Percentiles rank a stretch among this genome's conserved stretches.
Evolutionary conservation across 768 basidiomycete species (phyloP).

Genomic region (Rhizopogon rudus): DNA sequence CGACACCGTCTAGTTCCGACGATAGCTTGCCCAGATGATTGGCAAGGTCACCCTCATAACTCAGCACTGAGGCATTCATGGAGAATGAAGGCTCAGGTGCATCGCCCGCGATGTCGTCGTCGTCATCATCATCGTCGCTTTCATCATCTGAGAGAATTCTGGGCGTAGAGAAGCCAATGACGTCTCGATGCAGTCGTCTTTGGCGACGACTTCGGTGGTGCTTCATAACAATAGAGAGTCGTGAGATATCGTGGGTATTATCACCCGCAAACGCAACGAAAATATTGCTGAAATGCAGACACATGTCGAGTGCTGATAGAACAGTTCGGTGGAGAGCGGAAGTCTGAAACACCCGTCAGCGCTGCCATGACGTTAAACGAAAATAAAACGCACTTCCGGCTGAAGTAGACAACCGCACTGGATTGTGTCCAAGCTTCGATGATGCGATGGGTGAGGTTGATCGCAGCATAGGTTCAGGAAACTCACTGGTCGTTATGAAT

Average conservation of each 20-base stretch:
- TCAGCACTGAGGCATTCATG: constrained; percentile 21
- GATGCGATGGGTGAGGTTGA: not conserved
- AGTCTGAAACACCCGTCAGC: constrained; percentile 38
- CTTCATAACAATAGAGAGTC: constrained; percentile 45
- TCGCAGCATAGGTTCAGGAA: not conserved
- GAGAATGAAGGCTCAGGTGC: constrained; percentile 36
- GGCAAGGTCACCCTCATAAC: constrained; percentile 43
- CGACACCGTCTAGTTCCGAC: constrained; percentile 63
- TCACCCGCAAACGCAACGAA: constrained; percentile 60
- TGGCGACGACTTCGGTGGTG: constrained; percentile 62
- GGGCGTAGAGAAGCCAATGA: constrained; percentile 56
- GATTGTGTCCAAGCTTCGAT: constrained; percentile 52
- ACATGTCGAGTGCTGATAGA: constrained; percentile 67
- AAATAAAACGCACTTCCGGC: constrained; percentile 40
- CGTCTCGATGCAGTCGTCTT: constrained; percentile 46
- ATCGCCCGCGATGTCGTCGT: not conserved
- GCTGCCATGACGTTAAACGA: not conserved
- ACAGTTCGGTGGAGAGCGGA: constrained; percentile 61
- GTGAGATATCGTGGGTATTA: constrained; percentile 51
- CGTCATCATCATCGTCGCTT: constrained; percentile 1
- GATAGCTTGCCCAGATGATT: constrained; percentile 58
- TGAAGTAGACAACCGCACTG: constrained; percentile 61
- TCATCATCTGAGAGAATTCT: constrained; percentile 29
- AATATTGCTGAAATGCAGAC: constrained; percentile 61
- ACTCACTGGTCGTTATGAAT: constrained; percentile 69